Conservation (phyloP, 176 grass and related monocot genomes). For the Elymus sibiricus region DNA sequence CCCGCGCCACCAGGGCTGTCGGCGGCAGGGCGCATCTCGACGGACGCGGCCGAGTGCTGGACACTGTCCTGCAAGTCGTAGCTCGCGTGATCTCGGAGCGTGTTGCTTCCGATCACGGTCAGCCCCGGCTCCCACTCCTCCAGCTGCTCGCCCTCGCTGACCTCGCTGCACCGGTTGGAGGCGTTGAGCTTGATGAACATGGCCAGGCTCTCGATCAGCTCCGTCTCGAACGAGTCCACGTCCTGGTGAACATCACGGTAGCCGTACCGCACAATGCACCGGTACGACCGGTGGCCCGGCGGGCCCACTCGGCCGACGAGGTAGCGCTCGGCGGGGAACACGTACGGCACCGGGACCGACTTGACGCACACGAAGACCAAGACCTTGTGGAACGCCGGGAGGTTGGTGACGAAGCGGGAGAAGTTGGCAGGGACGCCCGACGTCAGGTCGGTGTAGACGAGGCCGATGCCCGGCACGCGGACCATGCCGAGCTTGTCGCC, state of each 20-base stretch:
- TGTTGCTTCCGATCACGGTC: constrained; percentile 58
- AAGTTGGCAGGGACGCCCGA: constrained; percentile 93
- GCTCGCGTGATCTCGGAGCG: background rate
- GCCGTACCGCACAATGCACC: constrained; percentile 94
- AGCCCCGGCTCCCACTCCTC: constrained; percentile 49
- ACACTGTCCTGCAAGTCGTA: constrained; percentile 48
- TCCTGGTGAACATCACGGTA: constrained; percentile 98
- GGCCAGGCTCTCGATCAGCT: constrained; percentile 78
- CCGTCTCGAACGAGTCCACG: constrained; percentile 78
- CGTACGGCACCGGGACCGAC: constrained; percentile 77
- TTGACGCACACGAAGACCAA: constrained; percentile 97
- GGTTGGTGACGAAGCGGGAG: constrained; percentile 96
- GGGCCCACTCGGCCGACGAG: constrained; percentile 89
- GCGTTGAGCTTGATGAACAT: constrained; percentile 67
- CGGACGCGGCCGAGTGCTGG: constrained; percentile 29
- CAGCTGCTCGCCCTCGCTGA: constrained; percentile 9
- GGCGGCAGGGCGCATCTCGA: constrained; percentile 18
- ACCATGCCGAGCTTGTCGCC: constrained; percentile 94
- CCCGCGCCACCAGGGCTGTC: background rate
- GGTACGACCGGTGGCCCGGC: constrained; percentile 73
- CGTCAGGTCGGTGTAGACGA: constrained; percentile 91
- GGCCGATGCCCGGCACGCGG: constrained; percentile 88
- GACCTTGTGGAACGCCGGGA: constrained; percentile 83
- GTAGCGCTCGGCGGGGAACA: constrained; percentile 82
- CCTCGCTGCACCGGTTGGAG: constrained; percentile 33